Conservation (phyloP, 2,329 filamentous ascomycete species). For the Thermothelomyces thermophilus region DNA sequence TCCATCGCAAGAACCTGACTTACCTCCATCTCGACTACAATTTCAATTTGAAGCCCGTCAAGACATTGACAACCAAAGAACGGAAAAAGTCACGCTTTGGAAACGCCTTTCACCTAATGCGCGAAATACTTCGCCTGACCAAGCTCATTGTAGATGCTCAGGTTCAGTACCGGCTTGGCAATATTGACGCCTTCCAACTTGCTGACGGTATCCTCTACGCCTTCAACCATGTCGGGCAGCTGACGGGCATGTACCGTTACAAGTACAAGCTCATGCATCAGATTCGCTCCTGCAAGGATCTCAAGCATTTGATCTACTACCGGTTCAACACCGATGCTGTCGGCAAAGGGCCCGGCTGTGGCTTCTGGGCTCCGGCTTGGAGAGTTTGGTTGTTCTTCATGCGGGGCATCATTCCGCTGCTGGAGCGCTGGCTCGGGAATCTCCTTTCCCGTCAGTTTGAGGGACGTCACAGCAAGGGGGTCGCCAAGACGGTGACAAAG, state of each 20-base stretch:
- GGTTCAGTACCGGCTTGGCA: conserved; percentile 93
- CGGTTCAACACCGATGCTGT: conserved; percentile 96
- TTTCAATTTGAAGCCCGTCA: conserved; percentile 98
- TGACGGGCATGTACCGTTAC: conserved; percentile 99
- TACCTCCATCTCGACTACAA: conserved; percentile 99
- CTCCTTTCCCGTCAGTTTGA: conserved; percentile 95
- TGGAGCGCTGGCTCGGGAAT: conserved; percentile 97
- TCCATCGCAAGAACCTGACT: conserved; percentile 96
- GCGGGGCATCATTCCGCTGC: conserved; percentile 91
- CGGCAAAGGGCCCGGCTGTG: conserved; percentile 93
- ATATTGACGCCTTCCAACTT: conserved; percentile 97
- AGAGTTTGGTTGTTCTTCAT: conserved; percentile 99
- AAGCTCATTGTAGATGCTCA: conserved; percentile 98
- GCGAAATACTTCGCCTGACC: conserved; percentile 89
- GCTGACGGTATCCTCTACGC: conserved; percentile 98
- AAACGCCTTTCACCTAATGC: conserved; percentile 98
- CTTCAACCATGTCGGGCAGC: conserved; percentile 96
- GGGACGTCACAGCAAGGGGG: conserved; percentile 95
- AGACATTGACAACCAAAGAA: conserved; percentile 97
- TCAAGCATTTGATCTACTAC: conserved; percentile 99
- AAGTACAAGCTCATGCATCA: conserved; percentile 99
- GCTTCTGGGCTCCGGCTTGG: conserved; percentile 99
- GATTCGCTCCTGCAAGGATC: conserved; percentile 95
- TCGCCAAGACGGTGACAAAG: conserved; percentile 98
- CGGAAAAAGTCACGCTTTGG: conserved; percentile 98